Conservation (phyloP, 169 alveolate genomes). For the Eimeria falciformis region DNA sequence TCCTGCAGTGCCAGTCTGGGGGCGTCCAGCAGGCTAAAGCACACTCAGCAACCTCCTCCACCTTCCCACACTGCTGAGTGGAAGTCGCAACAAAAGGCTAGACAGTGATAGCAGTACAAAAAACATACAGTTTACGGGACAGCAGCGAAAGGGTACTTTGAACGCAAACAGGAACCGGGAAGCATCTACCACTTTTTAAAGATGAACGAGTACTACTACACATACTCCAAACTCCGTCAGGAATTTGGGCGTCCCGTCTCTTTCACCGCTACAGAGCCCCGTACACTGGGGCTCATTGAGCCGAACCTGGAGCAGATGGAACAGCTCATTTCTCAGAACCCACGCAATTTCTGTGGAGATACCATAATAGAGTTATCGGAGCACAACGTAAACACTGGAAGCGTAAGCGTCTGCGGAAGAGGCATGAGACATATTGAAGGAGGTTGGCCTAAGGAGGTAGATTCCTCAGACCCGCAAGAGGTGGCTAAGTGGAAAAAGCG, state of each 20-base stretch:
- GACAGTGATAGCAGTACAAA: no score
- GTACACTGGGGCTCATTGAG: constrained; percentile 74
- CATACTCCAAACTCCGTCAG: constrained; percentile 82
- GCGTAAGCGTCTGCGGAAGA: constrained; percentile 87
- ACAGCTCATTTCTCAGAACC: constrained; percentile 82
- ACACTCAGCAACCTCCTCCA: no score
- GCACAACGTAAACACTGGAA: constrained; percentile 91
- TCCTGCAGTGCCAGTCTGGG: no score
- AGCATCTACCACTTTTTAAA: no score
- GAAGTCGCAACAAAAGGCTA: no score
- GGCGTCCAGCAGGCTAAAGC: no score
- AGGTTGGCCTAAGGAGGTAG: constrained; percentile 96
- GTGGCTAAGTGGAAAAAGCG: constrained; percentile 90
- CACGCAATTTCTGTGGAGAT: constrained; percentile 87
- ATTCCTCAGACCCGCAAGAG: constrained; percentile 92
- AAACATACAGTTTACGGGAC: no score
- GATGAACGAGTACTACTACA: constrained; percentile 81
- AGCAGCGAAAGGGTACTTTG: no score
- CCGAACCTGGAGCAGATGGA: constrained; percentile 70
- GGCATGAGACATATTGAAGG: constrained; percentile 94
- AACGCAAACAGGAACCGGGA: no score
- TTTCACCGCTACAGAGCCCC: constrained; percentile 76
- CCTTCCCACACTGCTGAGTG: no score
- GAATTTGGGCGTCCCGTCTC: constrained; percentile 81
- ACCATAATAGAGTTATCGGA: constrained; percentile 90